Base-by-base conservation (phyloP, 768 basidiomycete species). In the Suillus ampliporus region DNA sequence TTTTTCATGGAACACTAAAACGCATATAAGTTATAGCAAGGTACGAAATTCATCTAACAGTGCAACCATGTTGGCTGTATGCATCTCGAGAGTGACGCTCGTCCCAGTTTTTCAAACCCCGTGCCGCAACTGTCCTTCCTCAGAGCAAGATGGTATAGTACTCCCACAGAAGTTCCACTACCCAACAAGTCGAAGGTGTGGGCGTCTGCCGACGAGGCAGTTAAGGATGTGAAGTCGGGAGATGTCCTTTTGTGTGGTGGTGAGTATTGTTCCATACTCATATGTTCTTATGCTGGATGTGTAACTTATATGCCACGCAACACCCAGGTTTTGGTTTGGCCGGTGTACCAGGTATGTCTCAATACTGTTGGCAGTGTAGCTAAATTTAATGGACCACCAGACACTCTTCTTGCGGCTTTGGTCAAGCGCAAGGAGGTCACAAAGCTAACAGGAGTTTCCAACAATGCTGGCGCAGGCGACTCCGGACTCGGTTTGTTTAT, bases 371-470 rank as follows among this genome's bases (percentile, higher is more conserved):
- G 15, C 37, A 6, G 54, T 56, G 23, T 10, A 26, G 8, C 14
- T 52, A 35, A 38, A 52, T 10, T 47, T 40, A 38, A 21, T 28
- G 48, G 44, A 19, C 4, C 37, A 52, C 26, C 62, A 90, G 95
- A 96, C 74, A 95, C 94, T 5, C 80, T 97, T 53, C 89, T 97
- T 35, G 80, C 78, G 19, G 95, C 95, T 3, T 80, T 97, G 43
- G 78, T 87, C 9, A 87, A 85, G 72, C 84, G 94, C 62, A 85
- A 83, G 62, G 90, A 93, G 52, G 85, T 96, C n/a, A 81, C 71
- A 48, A 79, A 87, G 66, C 77, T 97, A 57, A 95, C 88, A 35
- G 94, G 88, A 53, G 90, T 96, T 21, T 94, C 92, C 15, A 97
- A 97, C 73, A 96, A 97, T 76, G 90, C 91, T 43, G 95, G 93